Conservation (phyloP, 139 green algal species). For the Coccomyxa sp. region DNA sequence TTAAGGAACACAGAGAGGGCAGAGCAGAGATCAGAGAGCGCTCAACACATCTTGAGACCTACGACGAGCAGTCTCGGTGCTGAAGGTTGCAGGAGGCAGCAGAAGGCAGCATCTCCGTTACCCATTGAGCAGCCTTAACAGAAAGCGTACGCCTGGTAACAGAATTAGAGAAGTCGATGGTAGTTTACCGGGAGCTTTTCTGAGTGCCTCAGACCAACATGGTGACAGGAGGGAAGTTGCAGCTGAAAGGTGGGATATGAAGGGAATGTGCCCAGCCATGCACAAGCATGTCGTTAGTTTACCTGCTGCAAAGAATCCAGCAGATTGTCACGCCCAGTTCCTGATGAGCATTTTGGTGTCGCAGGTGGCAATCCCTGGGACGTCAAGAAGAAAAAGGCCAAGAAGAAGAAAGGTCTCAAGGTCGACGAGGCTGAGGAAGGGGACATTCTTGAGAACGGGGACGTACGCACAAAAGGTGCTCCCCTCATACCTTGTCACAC, state of each 20-base stretch:
- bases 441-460: background rate
- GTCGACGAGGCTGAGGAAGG: slow-evolving; percentile 17
- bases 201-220: too few species aligned
- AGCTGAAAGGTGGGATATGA: slow-evolving; percentile 31
- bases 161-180: background rate
- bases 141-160: background rate
- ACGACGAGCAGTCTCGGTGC: background rate
- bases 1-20: too few species aligned
- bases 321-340: background rate
- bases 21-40: too few species aligned
- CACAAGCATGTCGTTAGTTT: background rate
- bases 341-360: background rate
- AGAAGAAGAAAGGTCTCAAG: slow-evolving; percentile 26
- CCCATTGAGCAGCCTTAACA: background rate
- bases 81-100: background rate
- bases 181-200: too few species aligned
- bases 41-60: background rate
- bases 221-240: slow-evolving; percentile 32
- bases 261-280: background rate
- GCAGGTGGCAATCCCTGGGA: slow-evolving; percentile 13
- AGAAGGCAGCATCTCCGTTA: background rate
- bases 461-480: background rate
- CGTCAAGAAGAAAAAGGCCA: slow-evolving; percentile 32
- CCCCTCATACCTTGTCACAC: background rate
- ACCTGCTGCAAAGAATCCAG: background rate